Evolutionary conservation across 768 basidiomycete species (phyloP), one percentile per base, ranked within the genome.

Genomic region (Leucogyrophana mollusca): DNA sequence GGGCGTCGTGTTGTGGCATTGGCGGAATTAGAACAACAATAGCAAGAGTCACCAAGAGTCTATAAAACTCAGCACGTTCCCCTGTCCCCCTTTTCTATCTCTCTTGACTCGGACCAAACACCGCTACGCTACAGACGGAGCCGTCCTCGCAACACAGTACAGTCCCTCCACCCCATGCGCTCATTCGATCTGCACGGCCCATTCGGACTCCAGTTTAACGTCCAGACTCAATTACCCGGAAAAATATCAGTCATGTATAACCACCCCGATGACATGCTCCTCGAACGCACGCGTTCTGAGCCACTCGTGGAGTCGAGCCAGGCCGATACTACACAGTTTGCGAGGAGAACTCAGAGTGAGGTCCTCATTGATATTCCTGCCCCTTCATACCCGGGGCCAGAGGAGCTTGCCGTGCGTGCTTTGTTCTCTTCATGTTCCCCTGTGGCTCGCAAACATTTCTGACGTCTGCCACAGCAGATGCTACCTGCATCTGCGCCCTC

Each of bases 271-370:
- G 50, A 38, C 4, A 18, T 54, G 14, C 23, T 49, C 9, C 27
- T 50, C 34, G 48, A 41, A 35, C 56, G 53, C 43, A 36, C 59
- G 25, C 52, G 27, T 39, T 66, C 62, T 32, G 47, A 50, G 45
- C 54, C 54, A 17, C 42, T 44, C 45, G 53, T 47, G 53, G 64
- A 64, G 46, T 51, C 59, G 37, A 56, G 43, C 46, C 58, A 60
- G 43, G 53, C 51, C 34, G 46, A 51, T 47, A 55, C 51, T 13
- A 16, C n/a, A 6, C 35, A 16, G 35, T 58, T 46, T 46, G 47
- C 46, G 36, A 54, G 57, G 40, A 51, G 51, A 40, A 53, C 56
- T 46, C 62, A 66, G 45, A 62, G 60, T 43, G 65, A 60, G 41
- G 22, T 43, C 34, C 22, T 56, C 11, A 32, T 60, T 32, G 36